These are phyloP conservation scores for Colletotrichum shisoi DNA, from an alignment of 2,329 filamentous ascomycete species.

Conservation along the genomic window DNA sequence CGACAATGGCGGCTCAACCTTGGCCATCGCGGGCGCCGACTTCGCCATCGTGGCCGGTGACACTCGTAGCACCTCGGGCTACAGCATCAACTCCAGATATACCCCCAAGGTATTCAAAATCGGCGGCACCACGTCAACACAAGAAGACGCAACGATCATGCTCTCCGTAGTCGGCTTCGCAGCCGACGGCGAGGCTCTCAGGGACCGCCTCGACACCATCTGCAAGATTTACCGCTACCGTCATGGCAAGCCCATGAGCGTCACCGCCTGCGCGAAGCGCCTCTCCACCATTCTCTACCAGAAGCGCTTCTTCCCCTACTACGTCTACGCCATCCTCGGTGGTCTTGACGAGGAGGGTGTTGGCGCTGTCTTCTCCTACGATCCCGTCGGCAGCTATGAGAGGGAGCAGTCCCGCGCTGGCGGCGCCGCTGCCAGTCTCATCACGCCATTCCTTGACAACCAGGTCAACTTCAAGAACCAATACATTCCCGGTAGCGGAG, in stretches of 20 bases:
- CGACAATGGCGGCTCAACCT: slow-evolving; percentile 95
- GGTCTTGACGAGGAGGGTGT: slow-evolving; percentile 94
- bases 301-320: slow-evolving; percentile 99
- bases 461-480: slow-evolving; percentile 99
- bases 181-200: slow-evolving; percentile 90
- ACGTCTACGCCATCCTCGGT: slow-evolving; percentile 91
- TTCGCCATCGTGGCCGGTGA: slow-evolving; percentile 98
- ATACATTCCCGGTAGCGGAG: slow-evolving; percentile 85
- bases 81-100: slow-evolving; percentile 98
- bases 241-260: slow-evolving; percentile 94
- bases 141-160: slow-evolving; percentile 84
- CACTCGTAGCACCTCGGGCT: slow-evolving; percentile 92
- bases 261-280: slow-evolving; percentile 92
- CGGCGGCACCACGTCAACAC: slow-evolving; percentile 85
- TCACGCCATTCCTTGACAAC: slow-evolving; percentile 99
- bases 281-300: slow-evolving; percentile 94
- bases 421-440: slow-evolving; percentile 89
- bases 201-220: slow-evolving; percentile 90
- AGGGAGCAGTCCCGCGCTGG: slow-evolving; percentile 94
- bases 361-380: slow-evolving; percentile 95
- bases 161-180: slow-evolving; percentile 95
- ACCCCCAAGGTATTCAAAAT: slow-evolving; percentile 97
- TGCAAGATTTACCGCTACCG: slow-evolving; percentile 99
- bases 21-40: slow-evolving; percentile 91
- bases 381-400: slow-evolving; percentile 97